Base-by-base conservation (phyloP, 805 yeast species). In the Lipomyces japonicus region DNA sequence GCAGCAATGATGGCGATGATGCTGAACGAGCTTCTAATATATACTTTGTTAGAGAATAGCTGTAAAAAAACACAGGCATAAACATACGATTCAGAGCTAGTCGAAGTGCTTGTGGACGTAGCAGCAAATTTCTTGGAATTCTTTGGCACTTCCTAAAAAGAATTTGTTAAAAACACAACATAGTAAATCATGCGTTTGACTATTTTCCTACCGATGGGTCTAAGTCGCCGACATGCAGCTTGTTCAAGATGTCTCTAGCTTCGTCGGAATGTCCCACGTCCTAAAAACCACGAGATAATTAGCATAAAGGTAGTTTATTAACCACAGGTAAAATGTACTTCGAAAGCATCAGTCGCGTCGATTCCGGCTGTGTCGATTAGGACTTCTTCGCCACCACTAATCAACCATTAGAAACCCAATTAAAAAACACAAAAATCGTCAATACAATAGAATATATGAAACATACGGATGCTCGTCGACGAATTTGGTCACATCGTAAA, bases 261-360 rank as follows among this genome's bases (percentile, higher is more conserved):
- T 90, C 96, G 57, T 90, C 97, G 31, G 97, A 88, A 72, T 93
- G 99, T 31, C 99, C 99, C 66, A 93, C 90, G 65, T 88, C 96
- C 60, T 78, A 79, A 51, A 77, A 10, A 4, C 3, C 22, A 36
- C 12, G 26, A 9, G 12, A 26, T 6, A n/a, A 7, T 5, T 18
- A 14, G 10, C 10, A 23, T 6, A 4, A 14, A 12, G 10, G 30
- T 6, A 22, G 18, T 24, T 4, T 22, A n/a, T 14, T n/a, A 22
- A 5, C 12, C 10, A 9, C 18, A 10, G 14, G 12, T 14, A 21
- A 12, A 76, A 40, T 41, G 5, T 21, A 72, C 80, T 81, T 79
- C 81, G 58, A 81, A 81, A 22, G 81, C 78, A 42, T 66, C 71
- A 12, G 86, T 80, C 46, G 89, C 90, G 66, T 88, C 95, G 52